phyloP scores from a whole-genome alignment of 2,329 filamentous ascomycete genomes.

The Colletotrichum falcatum region DNA sequence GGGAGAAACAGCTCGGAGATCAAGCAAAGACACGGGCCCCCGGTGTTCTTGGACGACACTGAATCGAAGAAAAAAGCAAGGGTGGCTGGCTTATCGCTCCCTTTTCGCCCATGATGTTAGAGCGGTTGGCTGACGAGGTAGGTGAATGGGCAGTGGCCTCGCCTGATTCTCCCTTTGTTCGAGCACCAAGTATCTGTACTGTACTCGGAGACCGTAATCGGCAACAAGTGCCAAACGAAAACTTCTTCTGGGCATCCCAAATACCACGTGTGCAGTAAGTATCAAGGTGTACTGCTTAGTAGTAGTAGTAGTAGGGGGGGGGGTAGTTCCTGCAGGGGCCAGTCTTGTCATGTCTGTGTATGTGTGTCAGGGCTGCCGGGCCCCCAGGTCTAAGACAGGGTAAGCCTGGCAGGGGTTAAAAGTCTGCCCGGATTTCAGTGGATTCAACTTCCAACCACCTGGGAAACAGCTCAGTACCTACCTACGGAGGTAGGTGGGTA shows the following conservation, averaged over 20 bases:
- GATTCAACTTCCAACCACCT: too few species aligned
- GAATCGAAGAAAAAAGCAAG: slow-evolving; percentile 26
- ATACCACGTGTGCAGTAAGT: slow-evolving; percentile 11
- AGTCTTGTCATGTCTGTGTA: background rate
- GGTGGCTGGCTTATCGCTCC: background rate
- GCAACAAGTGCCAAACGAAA: background rate
- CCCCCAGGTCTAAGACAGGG: background rate
- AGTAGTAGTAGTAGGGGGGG: too few species aligned
- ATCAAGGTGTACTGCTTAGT: slow-evolving; percentile 15
- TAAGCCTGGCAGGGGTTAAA: background rate
- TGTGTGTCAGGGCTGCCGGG: background rate
- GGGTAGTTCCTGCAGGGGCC: slow-evolving; percentile 22
- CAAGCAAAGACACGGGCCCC: background rate
- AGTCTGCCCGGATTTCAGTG: background rate
- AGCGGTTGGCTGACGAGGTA: background rate
- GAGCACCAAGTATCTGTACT: background rate
- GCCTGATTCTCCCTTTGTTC: background rate
- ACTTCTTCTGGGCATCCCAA: background rate
- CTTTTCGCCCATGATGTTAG: background rate
- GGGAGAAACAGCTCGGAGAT: background rate
- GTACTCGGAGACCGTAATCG: background rate
- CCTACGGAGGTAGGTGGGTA: too few species aligned
- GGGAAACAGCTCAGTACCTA: too few species aligned
- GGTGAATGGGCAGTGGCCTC: background rate
- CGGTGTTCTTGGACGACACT: background rate